phyloP scores from a whole-genome alignment of 225 moss, liverwort and hornwort genomes.

The Pseudisothecium myosuroides region DNA sequence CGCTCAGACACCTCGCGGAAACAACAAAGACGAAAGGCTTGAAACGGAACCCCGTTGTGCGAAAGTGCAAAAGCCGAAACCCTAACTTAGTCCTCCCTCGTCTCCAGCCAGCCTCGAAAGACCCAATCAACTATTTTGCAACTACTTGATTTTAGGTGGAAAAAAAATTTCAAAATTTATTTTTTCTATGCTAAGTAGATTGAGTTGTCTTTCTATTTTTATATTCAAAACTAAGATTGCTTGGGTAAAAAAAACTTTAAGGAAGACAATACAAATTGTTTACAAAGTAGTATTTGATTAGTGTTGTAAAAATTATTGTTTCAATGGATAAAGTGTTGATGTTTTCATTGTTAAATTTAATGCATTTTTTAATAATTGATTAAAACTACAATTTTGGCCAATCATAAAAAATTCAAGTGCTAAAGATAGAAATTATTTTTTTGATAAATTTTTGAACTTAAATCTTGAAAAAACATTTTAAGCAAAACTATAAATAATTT shows the following conservation, averaged over 20 bases:
- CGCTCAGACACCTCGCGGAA: too few species aligned
- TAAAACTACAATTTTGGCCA: not conserved
- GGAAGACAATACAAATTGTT: not conserved
- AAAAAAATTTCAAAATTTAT: not conserved
- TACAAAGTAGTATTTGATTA: not conserved
- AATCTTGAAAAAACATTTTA: not conserved
- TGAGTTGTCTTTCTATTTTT: not conserved
- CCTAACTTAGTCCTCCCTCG: too few species aligned
- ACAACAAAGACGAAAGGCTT: too few species aligned
- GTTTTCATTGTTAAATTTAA: not conserved
- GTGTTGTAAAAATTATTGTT: not conserved
- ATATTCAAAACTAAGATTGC: not conserved
- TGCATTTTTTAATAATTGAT: not conserved
- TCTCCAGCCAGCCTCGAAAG: too few species aligned
- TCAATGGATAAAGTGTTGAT: not conserved
- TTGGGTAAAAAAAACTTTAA: not conserved
- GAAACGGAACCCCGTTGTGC: too few species aligned
- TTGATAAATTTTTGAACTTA: not conserved
- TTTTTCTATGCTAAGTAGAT: not conserved
- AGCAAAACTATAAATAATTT: not conserved
- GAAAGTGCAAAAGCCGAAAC: too few species aligned
- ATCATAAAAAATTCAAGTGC: not conserved
- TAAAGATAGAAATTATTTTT: not conserved
- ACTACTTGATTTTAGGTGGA: fast-evolving
- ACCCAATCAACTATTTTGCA: not conserved